phyloP scores from a whole-genome alignment of 768 basidiomycete species.

The Suillus subluteus region DNA sequence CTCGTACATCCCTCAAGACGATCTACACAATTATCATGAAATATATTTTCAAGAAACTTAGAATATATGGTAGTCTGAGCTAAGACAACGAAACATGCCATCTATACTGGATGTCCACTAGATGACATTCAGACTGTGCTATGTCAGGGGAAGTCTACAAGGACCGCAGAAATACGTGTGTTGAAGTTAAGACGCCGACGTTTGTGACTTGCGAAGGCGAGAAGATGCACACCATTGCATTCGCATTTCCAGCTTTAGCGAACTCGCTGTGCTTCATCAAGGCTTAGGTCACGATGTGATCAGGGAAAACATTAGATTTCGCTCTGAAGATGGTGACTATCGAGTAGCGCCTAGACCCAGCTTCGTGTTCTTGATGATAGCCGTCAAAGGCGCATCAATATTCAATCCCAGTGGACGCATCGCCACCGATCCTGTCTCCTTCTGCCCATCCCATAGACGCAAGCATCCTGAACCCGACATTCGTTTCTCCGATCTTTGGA shows the following conservation, averaged over 20 bases:
- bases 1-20: not conserved
- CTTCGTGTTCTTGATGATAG: slow-evolving; percentile 86
- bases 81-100: not conserved
- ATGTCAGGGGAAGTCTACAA: not conserved
- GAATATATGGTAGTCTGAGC: not conserved
- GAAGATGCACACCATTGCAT: not conserved
- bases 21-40: not conserved
- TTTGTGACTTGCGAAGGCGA: not conserved
- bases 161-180: not conserved
- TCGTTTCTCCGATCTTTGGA: slow-evolving; percentile 77
- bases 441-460: slow-evolving; percentile 92
- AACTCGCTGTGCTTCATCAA: not conserved
- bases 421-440: slow-evolving; percentile 74
- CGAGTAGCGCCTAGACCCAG: slow-evolving; percentile 74
- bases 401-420: slow-evolving; percentile 59
- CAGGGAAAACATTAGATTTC: not conserved
- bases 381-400: slow-evolving; percentile 75
- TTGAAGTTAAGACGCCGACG: not conserved
- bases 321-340: not conserved
- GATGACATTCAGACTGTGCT: not conserved
- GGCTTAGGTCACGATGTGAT: not conserved
- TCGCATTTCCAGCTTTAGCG: not conserved
- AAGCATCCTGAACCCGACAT: slow-evolving; percentile 87
- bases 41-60: not conserved
- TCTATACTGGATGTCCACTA: not conserved